These are phyloP conservation scores for Blastobotrys malaysiensis DNA, from an alignment of 1,139 yeast genomes.

Conservation along the genomic window DNA sequence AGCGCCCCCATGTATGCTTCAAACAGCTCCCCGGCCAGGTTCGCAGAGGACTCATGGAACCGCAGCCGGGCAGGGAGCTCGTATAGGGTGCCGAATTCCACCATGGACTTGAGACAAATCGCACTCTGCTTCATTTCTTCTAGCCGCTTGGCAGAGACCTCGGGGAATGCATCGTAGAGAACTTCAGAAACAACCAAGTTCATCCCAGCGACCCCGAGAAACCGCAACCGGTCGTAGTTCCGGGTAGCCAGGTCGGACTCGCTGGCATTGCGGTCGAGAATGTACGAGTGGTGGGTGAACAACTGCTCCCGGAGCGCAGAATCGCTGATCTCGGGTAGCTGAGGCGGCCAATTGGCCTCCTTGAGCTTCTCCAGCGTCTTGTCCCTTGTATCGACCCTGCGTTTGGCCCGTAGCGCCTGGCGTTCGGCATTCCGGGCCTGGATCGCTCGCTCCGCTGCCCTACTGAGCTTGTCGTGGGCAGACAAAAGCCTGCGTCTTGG, in stretches of 20 bases:
- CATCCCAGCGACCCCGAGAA: constrained; percentile 6
- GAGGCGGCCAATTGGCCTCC: constrained; percentile 8
- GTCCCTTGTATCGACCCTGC: background rate
- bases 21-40: constrained; percentile 1
- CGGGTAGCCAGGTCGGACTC: background rate
- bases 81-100: constrained; percentile 5
- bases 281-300: constrained; percentile 5
- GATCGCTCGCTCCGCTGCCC: background rate
- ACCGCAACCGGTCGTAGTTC: constrained; percentile 1
- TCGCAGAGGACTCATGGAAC: background rate
- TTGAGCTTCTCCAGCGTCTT: background rate
- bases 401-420: background rate
- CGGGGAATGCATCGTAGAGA: constrained; percentile 4
- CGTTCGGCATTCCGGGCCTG: background rate
- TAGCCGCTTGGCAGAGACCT: background rate
- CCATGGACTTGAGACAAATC: constrained; percentile 1
- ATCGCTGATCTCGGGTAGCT: constrained; percentile 1
- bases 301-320: background rate
- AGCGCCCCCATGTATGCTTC: constrained; percentile 8
- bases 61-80: background rate
- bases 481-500: background rate
- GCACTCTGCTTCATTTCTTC: background rate
- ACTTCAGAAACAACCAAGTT: constrained; percentile 1
- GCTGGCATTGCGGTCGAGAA: background rate
- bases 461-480: background rate